Conservation (phyloP, 1,284 basidiomycete species). For the Anthracocystis setariae region DNA sequence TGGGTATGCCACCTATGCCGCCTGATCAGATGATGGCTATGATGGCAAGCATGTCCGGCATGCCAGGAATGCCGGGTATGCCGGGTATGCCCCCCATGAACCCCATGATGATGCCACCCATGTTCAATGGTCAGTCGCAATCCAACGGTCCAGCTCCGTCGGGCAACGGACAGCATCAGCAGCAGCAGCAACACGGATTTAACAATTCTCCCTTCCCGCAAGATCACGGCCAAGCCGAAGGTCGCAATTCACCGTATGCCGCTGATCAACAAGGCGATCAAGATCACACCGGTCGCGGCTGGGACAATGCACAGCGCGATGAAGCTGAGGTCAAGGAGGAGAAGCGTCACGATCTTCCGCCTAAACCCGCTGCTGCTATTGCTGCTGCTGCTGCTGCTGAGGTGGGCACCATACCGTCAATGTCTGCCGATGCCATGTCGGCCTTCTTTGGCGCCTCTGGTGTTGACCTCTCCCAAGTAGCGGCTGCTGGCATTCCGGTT, state of each 20-base stretch:
- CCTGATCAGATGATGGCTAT: slow-evolving; percentile 61
- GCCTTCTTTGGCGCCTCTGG: slow-evolving; percentile 44
- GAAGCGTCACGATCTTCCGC: slow-evolving; percentile 8
- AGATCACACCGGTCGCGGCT: slow-evolving; percentile 2
- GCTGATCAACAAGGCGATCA: slow-evolving; percentile 9
- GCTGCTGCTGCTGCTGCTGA: too few species aligned
- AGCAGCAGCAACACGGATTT: slow-evolving; percentile 29
- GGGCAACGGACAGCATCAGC: slow-evolving; percentile 16
- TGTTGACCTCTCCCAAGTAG: slow-evolving; percentile 32
- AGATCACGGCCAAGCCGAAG: slow-evolving; percentile 11
- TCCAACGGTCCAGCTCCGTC: slow-evolving; percentile 17
- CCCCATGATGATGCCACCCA: slow-evolving; percentile 37
- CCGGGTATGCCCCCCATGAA: slow-evolving; percentile 39
- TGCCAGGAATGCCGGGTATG: slow-evolving; percentile 43
- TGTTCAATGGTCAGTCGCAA: slow-evolving; percentile 34
- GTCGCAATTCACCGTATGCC: slow-evolving; percentile 20
- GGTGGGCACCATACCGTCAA: slow-evolving; percentile 25
- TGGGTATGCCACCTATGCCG: slow-evolving; percentile 56
- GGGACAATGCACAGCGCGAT: slow-evolving; percentile 10
- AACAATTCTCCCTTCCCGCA: slow-evolving; percentile 29
- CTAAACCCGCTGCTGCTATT: slow-evolving; percentile 2
- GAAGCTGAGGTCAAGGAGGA: slow-evolving; percentile 14
- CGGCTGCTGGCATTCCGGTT: slow-evolving; percentile 25
- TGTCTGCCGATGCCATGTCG: slow-evolving; percentile 43
- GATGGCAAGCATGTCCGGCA: slow-evolving; percentile 54